These are phyloP conservation scores for Euclidium syriacum DNA, from an alignment of 345 rosid species.

Conservation along the genomic window DNA sequence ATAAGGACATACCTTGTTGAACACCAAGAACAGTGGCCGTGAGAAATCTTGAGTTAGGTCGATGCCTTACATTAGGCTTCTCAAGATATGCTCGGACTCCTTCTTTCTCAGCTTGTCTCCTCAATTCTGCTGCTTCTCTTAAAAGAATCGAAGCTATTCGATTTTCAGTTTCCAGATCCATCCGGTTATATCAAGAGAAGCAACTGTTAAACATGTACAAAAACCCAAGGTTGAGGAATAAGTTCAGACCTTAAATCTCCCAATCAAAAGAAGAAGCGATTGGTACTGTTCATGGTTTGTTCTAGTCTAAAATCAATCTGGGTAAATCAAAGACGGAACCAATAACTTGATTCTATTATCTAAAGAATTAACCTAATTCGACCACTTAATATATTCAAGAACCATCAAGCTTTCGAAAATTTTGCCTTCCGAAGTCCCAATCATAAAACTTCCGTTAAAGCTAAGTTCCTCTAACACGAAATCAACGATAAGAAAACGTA, in stretches of 20 bases:
- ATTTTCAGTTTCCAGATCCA: conserved; percentile 94
- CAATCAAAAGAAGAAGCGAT: not conserved
- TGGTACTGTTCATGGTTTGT: not conserved
- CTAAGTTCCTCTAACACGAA: not conserved
- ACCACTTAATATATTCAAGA: not conserved
- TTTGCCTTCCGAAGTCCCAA: not conserved
- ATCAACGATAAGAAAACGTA: not conserved
- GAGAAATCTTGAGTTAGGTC: conserved; percentile 89
- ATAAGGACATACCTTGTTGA: conserved; percentile 58
- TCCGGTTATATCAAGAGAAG: conserved; percentile 27
- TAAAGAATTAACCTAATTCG: not conserved
- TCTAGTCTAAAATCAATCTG: conserved; percentile 5
- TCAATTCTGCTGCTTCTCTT: conserved; percentile 91
- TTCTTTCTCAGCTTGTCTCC: conserved; percentile 69
- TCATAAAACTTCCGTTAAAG: not conserved
- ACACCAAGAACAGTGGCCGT: conserved; percentile 93
- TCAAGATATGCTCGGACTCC: conserved; percentile 73
- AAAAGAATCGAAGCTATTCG: conserved; percentile 78
- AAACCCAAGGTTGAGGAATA: not conserved
- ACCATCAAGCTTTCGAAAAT: not conserved
- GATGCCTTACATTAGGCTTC: conserved; percentile 55
- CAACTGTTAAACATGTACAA: not conserved
- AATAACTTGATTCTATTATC: not conserved
- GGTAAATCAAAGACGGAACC: not conserved
- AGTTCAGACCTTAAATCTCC: not conserved